Conservation (phyloP, 257 asterid species). For the Ligustrum vulgare region DNA sequence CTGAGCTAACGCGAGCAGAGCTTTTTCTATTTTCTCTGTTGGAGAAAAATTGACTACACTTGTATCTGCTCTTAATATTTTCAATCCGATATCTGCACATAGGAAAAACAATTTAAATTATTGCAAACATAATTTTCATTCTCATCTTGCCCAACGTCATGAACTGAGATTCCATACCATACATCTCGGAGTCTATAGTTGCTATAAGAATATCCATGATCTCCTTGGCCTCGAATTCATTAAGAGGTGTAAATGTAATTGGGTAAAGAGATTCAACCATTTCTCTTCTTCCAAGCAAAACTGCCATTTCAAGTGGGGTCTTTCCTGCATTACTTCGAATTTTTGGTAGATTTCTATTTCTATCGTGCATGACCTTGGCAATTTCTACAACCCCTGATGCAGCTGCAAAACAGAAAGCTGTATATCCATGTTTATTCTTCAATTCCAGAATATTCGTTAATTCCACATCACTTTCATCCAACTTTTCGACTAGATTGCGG, state of each 20-base stretch:
- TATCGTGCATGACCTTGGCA: slow-evolving; percentile 19
- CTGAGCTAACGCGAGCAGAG: not conserved
- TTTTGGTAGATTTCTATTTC: not conserved
- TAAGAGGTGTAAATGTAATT: not conserved
- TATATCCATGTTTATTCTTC: not conserved
- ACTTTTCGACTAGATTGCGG: not conserved
- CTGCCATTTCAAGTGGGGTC: slow-evolving; percentile 23
- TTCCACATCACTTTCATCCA: slow-evolving; percentile 1
- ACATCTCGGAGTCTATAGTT: slow-evolving; percentile 4
- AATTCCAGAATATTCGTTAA: not conserved
- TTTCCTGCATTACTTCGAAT: accelerated
- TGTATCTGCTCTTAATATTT: not conserved
- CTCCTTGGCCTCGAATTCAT: not conserved
- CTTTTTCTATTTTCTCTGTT: not conserved
- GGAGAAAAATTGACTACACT: not conserved
- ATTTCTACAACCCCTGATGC: slow-evolving; percentile 14
- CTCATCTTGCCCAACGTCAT: not conserved
- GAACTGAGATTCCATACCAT: slow-evolving; percentile 12
- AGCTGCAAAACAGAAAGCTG: slow-evolving; percentile 27
- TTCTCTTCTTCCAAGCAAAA: not conserved
- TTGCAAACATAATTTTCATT: not conserved
- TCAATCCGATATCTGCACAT: not conserved
- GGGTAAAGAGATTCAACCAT: slow-evolving; percentile 27
- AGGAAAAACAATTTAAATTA: not conserved
- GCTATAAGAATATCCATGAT: not conserved